Evolutionary conservation across 345 rosid species (phyloP).

Genomic region (Gossypium turneri): DNA sequence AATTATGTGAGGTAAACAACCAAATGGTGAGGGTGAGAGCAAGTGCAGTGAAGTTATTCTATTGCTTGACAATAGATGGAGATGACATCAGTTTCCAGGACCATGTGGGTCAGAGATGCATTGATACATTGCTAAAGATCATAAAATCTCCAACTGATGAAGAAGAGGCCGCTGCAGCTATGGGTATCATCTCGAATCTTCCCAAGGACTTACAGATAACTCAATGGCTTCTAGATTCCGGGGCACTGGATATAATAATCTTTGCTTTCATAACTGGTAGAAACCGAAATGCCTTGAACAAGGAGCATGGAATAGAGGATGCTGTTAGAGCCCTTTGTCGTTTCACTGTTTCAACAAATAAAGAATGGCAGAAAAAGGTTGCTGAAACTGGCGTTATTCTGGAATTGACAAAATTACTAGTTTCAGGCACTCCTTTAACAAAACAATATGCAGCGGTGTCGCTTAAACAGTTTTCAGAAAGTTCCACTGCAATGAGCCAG

Average conservation of each 20-base stretch:
- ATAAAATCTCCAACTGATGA: constrained; percentile 16
- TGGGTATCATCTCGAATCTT: constrained; percentile 27
- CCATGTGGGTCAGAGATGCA: constrained; percentile 26
- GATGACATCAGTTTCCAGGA: constrained; percentile 22
- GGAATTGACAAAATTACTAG: constrained; percentile 15
- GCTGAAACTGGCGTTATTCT: constrained; percentile 21
- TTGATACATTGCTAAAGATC: constrained; percentile 18
- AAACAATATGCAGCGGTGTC: constrained; percentile 29
- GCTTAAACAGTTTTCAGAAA: constrained; percentile 30
- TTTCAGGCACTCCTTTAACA: constrained; percentile 25
- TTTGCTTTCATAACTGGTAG: constrained; percentile 8
- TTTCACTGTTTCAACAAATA: constrained; percentile 25
- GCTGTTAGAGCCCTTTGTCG: constrained; percentile 27
- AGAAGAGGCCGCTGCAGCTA: constrained; percentile 21
- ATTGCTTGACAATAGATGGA: constrained; percentile 25
- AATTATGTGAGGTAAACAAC: constrained; percentile 24
- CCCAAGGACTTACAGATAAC: constrained; percentile 21
- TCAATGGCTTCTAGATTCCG: constrained; percentile 25
- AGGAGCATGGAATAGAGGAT: constrained; percentile 18
- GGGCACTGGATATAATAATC: constrained; percentile 21
- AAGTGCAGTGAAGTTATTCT: constrained; percentile 29
- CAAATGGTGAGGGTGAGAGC: constrained; percentile 11
- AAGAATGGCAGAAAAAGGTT: constrained; percentile 27
- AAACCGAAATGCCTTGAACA: constrained; percentile 13
- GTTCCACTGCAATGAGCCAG: constrained; percentile 22